Base-by-base conservation (phyloP, 2,329 filamentous ascomycete species). In the Venturia nashicola region DNA sequence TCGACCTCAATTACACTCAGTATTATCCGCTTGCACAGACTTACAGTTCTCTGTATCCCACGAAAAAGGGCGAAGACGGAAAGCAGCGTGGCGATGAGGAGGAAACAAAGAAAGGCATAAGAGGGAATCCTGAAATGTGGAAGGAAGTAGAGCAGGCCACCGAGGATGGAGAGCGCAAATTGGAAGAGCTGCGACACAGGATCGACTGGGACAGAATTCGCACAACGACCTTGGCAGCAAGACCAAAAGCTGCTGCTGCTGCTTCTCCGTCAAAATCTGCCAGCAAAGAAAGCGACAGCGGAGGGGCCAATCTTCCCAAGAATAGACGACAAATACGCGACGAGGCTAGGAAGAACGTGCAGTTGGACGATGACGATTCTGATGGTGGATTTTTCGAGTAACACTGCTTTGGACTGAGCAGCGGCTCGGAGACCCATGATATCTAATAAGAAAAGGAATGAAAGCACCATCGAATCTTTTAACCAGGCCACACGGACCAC, bases 1-100 rank as follows among this genome's bases (percentile, higher is more conserved):
- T 92, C 14, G 89, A 93, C 71, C 78, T 89, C 67, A 86, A 89
- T 69, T 94, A 94, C 71, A 84, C 89, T 1, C 81, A 84, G 62
- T 88, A 86, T 73, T 89, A 84, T 67, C 90, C 90, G 1, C 82
- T 89, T 55, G 79, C 86, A 69, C 85, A 89, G 72, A 78, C 81
- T 27, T 94, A 94, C 74, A 80, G 89, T 67, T 79, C 82, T 23
- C 72, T 87, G 2, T 87, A 80, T 67, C 70, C 66, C 62, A 67
- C 63, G 68, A 72, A 64, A 67, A 76, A 71, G 34, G 69, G 70
- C n/a, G 69, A 69, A 44, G 70, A 67, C 51, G 65, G 65, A 3
- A 70, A 69, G 43, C 64, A 60, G 20, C 66, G 61, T 0, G 67
- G 67, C 14, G 73, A 73, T 20, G 70, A 71, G 2, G 74, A 77